phyloP scores from a whole-genome alignment of 73 alveolate species.

The Symbiodinium pilosum region DNA sequence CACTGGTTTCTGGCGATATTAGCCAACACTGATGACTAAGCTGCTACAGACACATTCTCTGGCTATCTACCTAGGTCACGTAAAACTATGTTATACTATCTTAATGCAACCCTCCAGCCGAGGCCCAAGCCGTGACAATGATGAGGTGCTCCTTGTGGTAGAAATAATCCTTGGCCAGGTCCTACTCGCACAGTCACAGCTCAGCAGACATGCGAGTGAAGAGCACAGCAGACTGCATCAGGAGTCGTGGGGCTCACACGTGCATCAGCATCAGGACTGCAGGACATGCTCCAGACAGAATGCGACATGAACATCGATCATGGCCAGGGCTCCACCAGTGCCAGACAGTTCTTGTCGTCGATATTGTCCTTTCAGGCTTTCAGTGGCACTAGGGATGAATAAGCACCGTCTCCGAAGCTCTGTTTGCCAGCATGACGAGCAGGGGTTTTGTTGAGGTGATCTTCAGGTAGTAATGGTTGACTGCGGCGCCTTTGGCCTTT shows the following conservation, averaged over 20 bases:
- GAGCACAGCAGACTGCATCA: neutral
- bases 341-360: conserved; percentile 97
- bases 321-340: conserved; percentile 33
- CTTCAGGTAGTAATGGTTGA: too few species aligned
- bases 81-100: too few species aligned
- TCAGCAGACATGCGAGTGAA: neutral
- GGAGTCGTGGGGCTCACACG: neutral
- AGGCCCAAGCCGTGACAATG: conserved; percentile 97
- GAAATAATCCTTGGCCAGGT: conserved; percentile 97
- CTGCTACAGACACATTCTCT: too few species aligned
- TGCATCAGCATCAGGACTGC: neutral
- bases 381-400: too few species aligned
- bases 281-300: neutral
- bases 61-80: too few species aligned
- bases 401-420: too few species aligned
- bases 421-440: too few species aligned
- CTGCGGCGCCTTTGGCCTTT: too few species aligned
- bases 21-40: too few species aligned
- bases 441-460: too few species aligned
- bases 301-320: neutral
- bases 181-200: neutral
- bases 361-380: conserved; percentile 96
- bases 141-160: conserved; percentile 99
- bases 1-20: too few species aligned
- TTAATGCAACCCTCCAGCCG: neutral